Percentiles rank a stretch among this genome's conserved stretches.
phyloP scores from a whole-genome alignment of 2,329 filamentous ascomycete species.

The Sporothrix humicola region DNA sequence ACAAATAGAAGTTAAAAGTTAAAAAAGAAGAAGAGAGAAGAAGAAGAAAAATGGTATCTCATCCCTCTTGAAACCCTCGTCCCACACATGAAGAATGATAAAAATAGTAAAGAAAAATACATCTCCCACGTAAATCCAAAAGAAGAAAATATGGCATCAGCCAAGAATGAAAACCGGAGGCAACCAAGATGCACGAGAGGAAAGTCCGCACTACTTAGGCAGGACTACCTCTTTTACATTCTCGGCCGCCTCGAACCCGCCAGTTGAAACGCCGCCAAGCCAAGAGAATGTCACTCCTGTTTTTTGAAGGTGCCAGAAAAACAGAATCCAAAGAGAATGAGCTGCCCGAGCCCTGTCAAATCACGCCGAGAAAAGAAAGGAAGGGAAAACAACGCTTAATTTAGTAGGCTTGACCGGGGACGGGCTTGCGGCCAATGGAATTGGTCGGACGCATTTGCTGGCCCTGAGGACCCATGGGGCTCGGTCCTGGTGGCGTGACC shows the following conservation, averaged over 20 bases:
- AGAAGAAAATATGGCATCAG: background rate
- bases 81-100: background rate
- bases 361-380: background rate
- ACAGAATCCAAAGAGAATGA: background rate
- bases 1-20: constrained; percentile 5
- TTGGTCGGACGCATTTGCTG: constrained; percentile 41
- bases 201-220: background rate
- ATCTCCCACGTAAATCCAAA: background rate
- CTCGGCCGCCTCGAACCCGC: background rate
- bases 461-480: constrained; percentile 50
- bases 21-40: background rate
- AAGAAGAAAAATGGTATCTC: background rate
- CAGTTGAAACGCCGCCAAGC: constrained; percentile 13
- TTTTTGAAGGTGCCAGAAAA: constrained; percentile 1
- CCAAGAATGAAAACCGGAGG: background rate
- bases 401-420: constrained; percentile 61
- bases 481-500: constrained; percentile 53
- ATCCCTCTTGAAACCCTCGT: background rate
- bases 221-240: background rate
- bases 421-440: constrained; percentile 60
- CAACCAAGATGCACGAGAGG: no score
- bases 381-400: background rate
- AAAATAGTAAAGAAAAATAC: background rate
- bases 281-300: background rate
- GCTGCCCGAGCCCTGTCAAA: constrained; percentile 3